These are phyloP conservation scores for Penicillium cinerascens DNA, from an alignment of 495 filamentous ascomycete species.

Conservation along the genomic window DNA sequence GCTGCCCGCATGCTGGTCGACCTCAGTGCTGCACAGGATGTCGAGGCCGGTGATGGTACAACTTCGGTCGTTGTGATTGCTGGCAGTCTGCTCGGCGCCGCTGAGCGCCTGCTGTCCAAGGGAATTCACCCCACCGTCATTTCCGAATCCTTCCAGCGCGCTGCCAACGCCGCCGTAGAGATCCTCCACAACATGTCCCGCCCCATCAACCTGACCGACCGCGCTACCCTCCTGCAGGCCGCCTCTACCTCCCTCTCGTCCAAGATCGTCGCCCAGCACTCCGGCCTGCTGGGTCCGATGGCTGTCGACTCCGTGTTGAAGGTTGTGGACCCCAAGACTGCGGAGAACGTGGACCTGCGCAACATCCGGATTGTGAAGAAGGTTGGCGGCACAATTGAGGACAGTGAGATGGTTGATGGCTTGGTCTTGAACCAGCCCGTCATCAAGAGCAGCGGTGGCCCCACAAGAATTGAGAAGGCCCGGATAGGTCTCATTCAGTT, in stretches of 20 bases:
- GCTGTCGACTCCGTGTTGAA: constrained; percentile 94
- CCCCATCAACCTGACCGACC: constrained; percentile 86
- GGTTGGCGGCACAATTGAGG: constrained; percentile 95
- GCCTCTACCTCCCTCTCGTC: constrained; percentile 96
- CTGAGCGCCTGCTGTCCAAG: constrained; percentile 83
- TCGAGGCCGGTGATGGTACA: constrained; percentile 97
- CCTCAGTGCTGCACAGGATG: constrained; percentile 93
- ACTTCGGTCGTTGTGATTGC: constrained; percentile 98
- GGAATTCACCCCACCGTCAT: constrained; percentile 97
- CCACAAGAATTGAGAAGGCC: constrained; percentile 93
- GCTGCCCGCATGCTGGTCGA: constrained; percentile 99
- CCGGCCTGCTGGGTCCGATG: constrained; percentile 88
- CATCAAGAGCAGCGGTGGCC: constrained; percentile 89
- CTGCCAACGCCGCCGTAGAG: constrained; percentile 80
- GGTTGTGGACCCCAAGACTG: constrained; percentile 90
- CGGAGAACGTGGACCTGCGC: constrained; percentile 92
- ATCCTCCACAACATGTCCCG: constrained; percentile 94
- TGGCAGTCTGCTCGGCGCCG: constrained; percentile 88
- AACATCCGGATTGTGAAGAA: constrained; percentile 98
- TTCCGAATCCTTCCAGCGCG: constrained; percentile 95
- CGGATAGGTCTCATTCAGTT: constrained; percentile 97
- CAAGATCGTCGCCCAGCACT: constrained; percentile 97
- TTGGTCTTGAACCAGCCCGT: constrained; percentile 89
- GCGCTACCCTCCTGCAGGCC: constrained; percentile 85
- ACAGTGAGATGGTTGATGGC: constrained; percentile 95